A percentile compares a stretch with the other conserved stretches of the same genome.
phyloP scores from a whole-genome alignment of 1,284 basidiomycete species.

The Trametes hirsuta region DNA sequence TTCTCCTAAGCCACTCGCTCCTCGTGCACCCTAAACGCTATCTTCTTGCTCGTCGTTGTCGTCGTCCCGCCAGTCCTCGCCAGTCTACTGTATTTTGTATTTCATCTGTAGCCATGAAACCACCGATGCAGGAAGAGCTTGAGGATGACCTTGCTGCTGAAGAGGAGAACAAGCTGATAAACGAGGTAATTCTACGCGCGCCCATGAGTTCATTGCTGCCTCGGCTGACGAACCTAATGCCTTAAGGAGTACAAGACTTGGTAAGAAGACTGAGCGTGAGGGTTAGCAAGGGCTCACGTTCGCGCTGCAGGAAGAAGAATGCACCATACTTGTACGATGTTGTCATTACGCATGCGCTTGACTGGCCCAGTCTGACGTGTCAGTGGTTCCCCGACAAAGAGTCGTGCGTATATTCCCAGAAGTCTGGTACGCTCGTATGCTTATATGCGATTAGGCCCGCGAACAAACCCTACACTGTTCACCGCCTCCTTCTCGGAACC shows the following conservation, averaged over 20 bases:
- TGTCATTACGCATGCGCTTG: slow-evolving; percentile 96
- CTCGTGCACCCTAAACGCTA: neutral
- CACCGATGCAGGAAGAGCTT: slow-evolving; percentile 68
- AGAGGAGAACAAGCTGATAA: slow-evolving; percentile 90
- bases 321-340: slow-evolving; percentile 97
- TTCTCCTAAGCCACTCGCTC: slow-evolving; percentile 16
- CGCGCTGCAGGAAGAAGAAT: slow-evolving; percentile 85
- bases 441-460: slow-evolving; percentile 56
- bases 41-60: neutral
- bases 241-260: slow-evolving; percentile 83
- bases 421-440: neutral
- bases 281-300: slow-evolving; percentile 7
- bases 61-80: neutral
- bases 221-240: neutral
- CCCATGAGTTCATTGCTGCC: neutral
- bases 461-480: slow-evolving; percentile 90
- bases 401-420: slow-evolving; percentile 56
- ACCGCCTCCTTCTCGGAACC: slow-evolving; percentile 94
- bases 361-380: slow-evolving; percentile 97
- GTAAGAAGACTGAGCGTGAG: slow-evolving; percentile 41
- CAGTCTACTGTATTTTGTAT: neutral
- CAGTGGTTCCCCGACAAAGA: slow-evolving; percentile 99
- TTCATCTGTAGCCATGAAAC: slow-evolving; percentile 48
- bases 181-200: slow-evolving; percentile 66
- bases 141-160: slow-evolving; percentile 83